Evolutionary conservation across 2,329 filamentous ascomycete species (phyloP), one percentile per base, ranked within the genome.

Genomic region (Chaetomium strumarium): DNA sequence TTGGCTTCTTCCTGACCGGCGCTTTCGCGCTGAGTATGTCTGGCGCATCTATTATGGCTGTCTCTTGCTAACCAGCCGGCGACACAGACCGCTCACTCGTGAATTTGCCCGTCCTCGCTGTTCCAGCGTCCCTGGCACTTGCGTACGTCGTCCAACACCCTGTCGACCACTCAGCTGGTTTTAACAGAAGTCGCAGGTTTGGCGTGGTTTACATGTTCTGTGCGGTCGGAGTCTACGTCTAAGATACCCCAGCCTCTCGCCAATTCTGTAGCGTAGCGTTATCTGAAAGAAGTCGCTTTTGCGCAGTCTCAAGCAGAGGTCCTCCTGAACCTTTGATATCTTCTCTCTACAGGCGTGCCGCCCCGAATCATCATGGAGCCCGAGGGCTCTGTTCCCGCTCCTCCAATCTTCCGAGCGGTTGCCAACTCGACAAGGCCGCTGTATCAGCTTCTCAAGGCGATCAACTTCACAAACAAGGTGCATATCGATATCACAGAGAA

Each of bases 151-250:
- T 48, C 24, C 38, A 1, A 44, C 48, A 45, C 42, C 46, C 14
- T 17, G 2, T 37, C 14, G 29, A 31, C 44, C 56, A 46, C 46
- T 19, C 31, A 41, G 8, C 30, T 14, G 11, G 19, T 37, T 37
- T 52, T 58, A 42, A 59, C 56, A 44, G 51, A 39, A 49, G 24
- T 29, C 20, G 11, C 66, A 96, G 92, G 46, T 88, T 96, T 70
- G 93, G 93, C 63, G 86, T 92, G 46, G 90, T 99, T 42, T 96
- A 93, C 74, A 96, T 96, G 86, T 97, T 99, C 74, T 99, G 93
- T 73, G 93, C 91, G 55, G 93, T 93, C 68, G 93, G 93, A 69
- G 93, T 99, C 67, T 97, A 99, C 84, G 90, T 99, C 70, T 99
- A 82, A 77, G 69, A 81, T 73, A 75, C 72, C 73, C 59, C 34